Evolutionary conservation across 768 basidiomycete species (phyloP).

Genomic region (Termitomyces sp.): DNA sequence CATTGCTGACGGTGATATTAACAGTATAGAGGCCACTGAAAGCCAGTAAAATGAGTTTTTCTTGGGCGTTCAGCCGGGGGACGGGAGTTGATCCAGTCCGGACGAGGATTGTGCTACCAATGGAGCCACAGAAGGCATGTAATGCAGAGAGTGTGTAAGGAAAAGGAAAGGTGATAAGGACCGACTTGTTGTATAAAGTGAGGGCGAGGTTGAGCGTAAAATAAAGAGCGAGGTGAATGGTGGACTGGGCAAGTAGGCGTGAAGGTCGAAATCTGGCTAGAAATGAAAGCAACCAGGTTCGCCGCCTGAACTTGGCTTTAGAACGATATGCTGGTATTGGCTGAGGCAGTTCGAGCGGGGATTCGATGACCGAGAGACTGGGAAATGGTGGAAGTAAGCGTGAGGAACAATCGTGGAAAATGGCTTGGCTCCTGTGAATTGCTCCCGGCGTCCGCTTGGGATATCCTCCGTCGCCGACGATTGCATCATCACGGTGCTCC

Average conservation of each 20-base stretch:
- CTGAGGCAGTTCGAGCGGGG: constrained; percentile 13
- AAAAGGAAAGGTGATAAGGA: constrained; percentile 90
- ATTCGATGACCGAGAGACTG: neutral
- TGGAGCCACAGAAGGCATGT: constrained; percentile 81
- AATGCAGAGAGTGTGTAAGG: constrained; percentile 94
- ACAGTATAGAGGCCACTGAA: constrained; percentile 92
- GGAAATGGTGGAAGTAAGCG: neutral
- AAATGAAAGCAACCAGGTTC: constrained; percentile 4
- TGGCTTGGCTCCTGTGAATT: neutral
- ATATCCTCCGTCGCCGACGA: neutral
- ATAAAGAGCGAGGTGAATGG: constrained; percentile 57
- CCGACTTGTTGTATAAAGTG: constrained; percentile 93
- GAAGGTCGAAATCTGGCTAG: constrained; percentile 4
- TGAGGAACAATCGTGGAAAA: neutral
- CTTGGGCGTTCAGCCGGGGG: constrained; percentile 38
- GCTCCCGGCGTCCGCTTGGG: neutral
- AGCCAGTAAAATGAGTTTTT: constrained; percentile 63
- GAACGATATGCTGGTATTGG: constrained; percentile 12
- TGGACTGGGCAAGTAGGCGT: constrained; percentile 11
- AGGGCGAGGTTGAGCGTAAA: constrained; percentile 89
- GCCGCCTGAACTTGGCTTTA: constrained; percentile 6
- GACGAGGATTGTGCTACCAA: constrained; percentile 73
- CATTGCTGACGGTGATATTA: constrained; percentile 94
- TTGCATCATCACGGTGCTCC: neutral
- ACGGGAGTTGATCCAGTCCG: constrained; percentile 22